Base-by-base conservation (phyloP, 2,329 filamentous ascomycete genomes). In the Diplodia mutila region DNA sequence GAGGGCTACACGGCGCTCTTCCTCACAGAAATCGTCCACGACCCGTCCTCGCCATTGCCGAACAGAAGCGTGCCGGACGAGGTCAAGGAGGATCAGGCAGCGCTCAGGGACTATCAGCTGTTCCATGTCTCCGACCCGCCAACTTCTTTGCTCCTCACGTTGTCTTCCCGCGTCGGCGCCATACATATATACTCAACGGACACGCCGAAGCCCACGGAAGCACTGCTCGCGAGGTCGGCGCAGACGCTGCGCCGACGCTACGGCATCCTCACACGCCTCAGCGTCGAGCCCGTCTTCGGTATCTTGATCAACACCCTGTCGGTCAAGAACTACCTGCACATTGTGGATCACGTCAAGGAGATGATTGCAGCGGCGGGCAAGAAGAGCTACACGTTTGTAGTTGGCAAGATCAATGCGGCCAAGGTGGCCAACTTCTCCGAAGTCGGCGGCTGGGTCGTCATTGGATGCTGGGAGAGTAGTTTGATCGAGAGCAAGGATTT, bases 391-490 rank as follows among this genome's bases (percentile, higher is more conserved):
- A 92, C 94, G 1, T 92, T 99, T 57, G 95, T 99, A 1, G 95
- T 99, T 0, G 95, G 95, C 68, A 98, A 98, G 78, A 85, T 99
- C 29, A 99, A 98, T 75, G 90, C 94, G 0, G 94, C 94, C 46
- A 99, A 99, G 78, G 85, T 99, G 25, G 95, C 95, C 59, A 99
- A 99, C 79, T 99, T 99, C 80, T 88, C 91, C 68, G 95, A 99
- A 78, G 88, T 99, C 5, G 94, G 93, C 52, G 94, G 93, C 18
- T 99, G 95, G 95, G 93, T 98, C 0, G 93, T 98, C 0, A 92
- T 99, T 11, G 94, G 95, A 2, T 99, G 95, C 80, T 99, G 95
- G 95, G 95, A 99, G 81, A 97, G 94, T 77, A 93, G 91, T 69
- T 82, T 98, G 61, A 87, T 99, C 4, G 94, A 97, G 73, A 93